phyloP scores from a whole-genome alignment of 768 basidiomycete genomes.

The Fistulinella prunicolor region DNA sequence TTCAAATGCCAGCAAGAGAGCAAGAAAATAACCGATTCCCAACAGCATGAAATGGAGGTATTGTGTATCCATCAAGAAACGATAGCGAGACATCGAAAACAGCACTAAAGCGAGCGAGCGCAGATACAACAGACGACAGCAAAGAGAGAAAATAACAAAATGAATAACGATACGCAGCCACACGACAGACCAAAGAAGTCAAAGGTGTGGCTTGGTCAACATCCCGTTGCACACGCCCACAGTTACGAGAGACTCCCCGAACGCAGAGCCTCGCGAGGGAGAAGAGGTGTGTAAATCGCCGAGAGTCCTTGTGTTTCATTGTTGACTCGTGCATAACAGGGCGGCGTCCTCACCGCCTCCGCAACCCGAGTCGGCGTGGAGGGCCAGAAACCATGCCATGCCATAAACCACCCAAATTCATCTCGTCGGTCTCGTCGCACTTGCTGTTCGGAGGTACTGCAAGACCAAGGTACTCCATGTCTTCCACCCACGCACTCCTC shows the following conservation, averaged over 20 bases:
- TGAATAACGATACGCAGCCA: neutral
- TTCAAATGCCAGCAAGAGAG: neutral
- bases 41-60: neutral
- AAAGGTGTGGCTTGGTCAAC: neutral
- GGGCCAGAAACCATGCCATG: slow-evolving; percentile 4
- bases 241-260: neutral
- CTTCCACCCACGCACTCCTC: slow-evolving; percentile 21
- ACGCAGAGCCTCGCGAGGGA: neutral
- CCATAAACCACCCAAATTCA: slow-evolving; percentile 24
- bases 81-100: slow-evolving; percentile 3
- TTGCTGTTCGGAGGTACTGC: neutral
- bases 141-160: neutral
- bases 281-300: slow-evolving; percentile 10
- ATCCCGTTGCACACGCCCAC: slow-evolving; percentile 5
- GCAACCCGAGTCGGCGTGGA: slow-evolving; percentile 8
- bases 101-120: neutral
- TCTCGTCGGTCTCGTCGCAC: slow-evolving; percentile 22
- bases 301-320: neutral
- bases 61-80: slow-evolving; percentile 7
- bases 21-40: neutral
- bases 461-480: slow-evolving; percentile 20
- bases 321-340: slow-evolving; percentile 5
- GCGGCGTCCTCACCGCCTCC: slow-evolving; percentile 5
- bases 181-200: slow-evolving; percentile 6
- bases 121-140: neutral